A percentile compares a stretch with the other conserved stretches of the same genome.
Evolutionary conservation across 2,329 filamentous ascomycete species (phyloP).

Genomic region (Ophiostoma ulmi): DNA sequence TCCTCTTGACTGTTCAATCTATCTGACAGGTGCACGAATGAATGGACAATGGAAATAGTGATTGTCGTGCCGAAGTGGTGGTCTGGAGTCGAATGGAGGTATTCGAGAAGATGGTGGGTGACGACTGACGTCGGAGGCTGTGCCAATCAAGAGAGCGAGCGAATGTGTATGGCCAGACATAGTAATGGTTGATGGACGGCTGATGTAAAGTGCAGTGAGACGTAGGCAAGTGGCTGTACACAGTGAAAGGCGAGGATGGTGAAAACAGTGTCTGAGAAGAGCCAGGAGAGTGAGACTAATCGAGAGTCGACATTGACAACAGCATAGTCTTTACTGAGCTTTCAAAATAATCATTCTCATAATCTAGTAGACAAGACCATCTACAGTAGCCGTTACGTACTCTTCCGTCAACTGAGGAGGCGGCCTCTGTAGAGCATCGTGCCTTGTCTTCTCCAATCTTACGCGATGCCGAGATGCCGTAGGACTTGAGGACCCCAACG

Average conservation of each 20-base stretch:
- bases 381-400: neutral
- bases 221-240: neutral
- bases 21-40: too few relatives aligned
- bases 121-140: neutral
- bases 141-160: neutral
- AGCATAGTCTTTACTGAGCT: too few relatives aligned
- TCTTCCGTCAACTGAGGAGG: neutral
- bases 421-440: neutral
- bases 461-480: neutral
- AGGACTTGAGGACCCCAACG: neutral
- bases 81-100: neutral
- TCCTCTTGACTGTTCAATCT: neutral
- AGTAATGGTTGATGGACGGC: neutral
- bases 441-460: neutral
- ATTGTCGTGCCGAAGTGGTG: neutral
- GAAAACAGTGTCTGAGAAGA: too few relatives aligned
- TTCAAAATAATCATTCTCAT: too few relatives aligned
- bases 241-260: too few relatives aligned
- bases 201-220: neutral
- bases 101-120: constrained; percentile 1
- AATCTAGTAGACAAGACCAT: neutral
- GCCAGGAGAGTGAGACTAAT: too few relatives aligned
- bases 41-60: neutral
- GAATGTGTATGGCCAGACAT: neutral
- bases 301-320: too few relatives aligned